Base-by-base conservation (phyloP, 2,329 filamentous ascomycete genomes). In the Aspergillus ibericus region DNA sequence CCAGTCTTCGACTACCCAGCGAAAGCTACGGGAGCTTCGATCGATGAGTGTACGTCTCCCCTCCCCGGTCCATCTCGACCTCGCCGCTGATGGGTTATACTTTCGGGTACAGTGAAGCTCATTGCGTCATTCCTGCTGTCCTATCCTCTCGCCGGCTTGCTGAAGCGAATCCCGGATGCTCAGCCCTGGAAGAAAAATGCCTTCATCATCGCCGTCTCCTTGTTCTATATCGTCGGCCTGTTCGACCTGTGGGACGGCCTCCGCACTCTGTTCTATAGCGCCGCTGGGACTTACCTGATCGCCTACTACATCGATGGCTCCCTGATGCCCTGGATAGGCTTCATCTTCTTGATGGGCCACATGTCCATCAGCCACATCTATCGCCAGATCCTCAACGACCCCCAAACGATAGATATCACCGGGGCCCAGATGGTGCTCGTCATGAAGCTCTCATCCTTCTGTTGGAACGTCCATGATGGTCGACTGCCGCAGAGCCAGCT, bases 281-380 rank as follows among this genome's bases (percentile, higher is more conserved):
- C 93, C 0, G 85, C 83, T 16, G 93, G 87, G 51, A 86, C 91
- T 52, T 99, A 97, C 72, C 81, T 83, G 63, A 95, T 99, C 66
- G 90, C 93, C 53, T 86, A 89, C 65, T 93, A 88, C 72, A 80
- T 98, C 46, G 85, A 92, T 65, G 93, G 92, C 18, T 91, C 92
- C 0, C 91, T 93, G 72, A 99, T 99, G 95, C 95, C 95, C 79
- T 99, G 95, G 95, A 82, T 97, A 51, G 92, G 88, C 59, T 99
- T 99, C 75, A 81, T 91, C 51, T 97, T 96, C 71, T 80, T 96
- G 58, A 98, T 99, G 93, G 88, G 88, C 56, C 93, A 99, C 77
- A 91, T 98, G 89, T 93, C 93, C 47, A 75, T 93, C 68, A 96
- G 87, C 73, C 95, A 99, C 75, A 88, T 99, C 62, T 80, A 85